These are phyloP conservation scores for Phoenix roebelenii DNA, from an alignment of 176 grass and related monocot species.

Conservation along the genomic window DNA sequence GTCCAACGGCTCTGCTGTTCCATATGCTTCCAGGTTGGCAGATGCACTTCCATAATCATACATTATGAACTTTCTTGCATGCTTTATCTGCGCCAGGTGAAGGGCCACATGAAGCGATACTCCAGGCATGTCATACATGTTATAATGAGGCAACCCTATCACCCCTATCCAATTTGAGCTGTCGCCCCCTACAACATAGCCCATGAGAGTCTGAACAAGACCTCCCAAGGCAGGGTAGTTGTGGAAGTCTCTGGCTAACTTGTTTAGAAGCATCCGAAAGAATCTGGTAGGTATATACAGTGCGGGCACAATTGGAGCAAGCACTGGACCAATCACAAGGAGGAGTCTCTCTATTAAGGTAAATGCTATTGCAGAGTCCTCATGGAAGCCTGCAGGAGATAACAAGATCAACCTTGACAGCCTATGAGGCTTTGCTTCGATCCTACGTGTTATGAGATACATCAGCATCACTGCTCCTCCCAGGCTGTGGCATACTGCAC, in stretches of 20 bases:
- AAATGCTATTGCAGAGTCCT: slow-evolving; percentile 67
- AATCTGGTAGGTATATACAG: slow-evolving; percentile 95
- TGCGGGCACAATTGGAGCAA: slow-evolving; percentile 75
- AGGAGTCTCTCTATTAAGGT: slow-evolving; percentile 60
- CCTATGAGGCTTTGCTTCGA: slow-evolving; percentile 54
- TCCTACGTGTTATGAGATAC: slow-evolving; percentile 76
- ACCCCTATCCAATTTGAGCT: slow-evolving; percentile 97
- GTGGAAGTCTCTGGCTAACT: slow-evolving; percentile 88
- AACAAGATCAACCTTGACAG: slow-evolving; percentile 71
- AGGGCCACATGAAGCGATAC: slow-evolving; percentile 83
- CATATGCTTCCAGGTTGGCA: slow-evolving; percentile 70
- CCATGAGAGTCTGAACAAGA: slow-evolving; percentile 93
- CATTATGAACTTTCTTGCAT: slow-evolving; percentile 71
- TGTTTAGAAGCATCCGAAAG: slow-evolving; percentile 98
- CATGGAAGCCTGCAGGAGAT: slow-evolving; percentile 93
- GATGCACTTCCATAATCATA: slow-evolving; percentile 73
- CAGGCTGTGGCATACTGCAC: slow-evolving; percentile 77
- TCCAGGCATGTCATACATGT: slow-evolving; percentile 98
- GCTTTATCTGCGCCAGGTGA: slow-evolving; percentile 90
- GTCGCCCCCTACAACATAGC: slow-evolving; percentile 83
- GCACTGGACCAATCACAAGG: slow-evolving; percentile 63
- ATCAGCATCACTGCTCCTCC: slow-evolving; percentile 92
- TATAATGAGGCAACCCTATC: slow-evolving; percentile 81
- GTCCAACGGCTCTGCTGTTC: slow-evolving; percentile 73
- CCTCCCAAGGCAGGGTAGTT: slow-evolving; percentile 92